Conservation (phyloP, 139 green algal species). For the Diplosphaera chodatii region DNA sequence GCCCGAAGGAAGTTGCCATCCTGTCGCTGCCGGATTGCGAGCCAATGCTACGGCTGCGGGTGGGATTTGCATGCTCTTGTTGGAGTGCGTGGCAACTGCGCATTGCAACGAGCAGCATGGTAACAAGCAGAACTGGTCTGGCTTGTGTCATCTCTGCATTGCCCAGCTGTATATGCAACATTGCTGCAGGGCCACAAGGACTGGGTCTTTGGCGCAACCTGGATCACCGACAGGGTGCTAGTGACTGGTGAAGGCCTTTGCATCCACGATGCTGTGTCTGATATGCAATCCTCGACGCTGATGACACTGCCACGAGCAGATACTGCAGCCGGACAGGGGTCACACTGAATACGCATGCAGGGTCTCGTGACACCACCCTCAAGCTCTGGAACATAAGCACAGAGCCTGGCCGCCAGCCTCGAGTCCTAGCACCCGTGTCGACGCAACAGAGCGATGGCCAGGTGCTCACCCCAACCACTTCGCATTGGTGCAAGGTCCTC, state of each 20-base stretch:
- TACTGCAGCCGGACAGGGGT: too few relatives aligned
- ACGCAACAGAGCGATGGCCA: too few relatives aligned
- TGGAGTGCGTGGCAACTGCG: too few relatives aligned
- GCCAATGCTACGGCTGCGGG: not conserved
- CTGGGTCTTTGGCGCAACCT: slow-evolving; percentile 67
- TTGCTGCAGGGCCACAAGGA: slow-evolving; percentile 48
- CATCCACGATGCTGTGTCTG: not conserved
- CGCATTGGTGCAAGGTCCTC: too few relatives aligned
- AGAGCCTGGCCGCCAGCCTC: not conserved
- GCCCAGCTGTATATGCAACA: too few relatives aligned
- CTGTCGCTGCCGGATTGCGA: slow-evolving; percentile 8
- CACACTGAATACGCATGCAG: not conserved
- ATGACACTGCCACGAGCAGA: too few relatives aligned
- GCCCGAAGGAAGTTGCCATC: slow-evolving; percentile 36
- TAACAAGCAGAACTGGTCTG: too few relatives aligned
- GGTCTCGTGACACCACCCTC: slow-evolving; percentile 13
- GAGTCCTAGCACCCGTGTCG: not conserved
- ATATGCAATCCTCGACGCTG: too few relatives aligned
- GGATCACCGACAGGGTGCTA: slow-evolving; percentile 50
- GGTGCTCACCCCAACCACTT: too few relatives aligned
- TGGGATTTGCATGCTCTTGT: too few relatives aligned
- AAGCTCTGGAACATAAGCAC: slow-evolving; percentile 20
- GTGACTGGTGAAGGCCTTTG: slow-evolving; percentile 30
- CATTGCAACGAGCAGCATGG: too few relatives aligned
- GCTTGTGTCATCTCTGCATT: too few relatives aligned